These are phyloP conservation scores for Blastomyces percursus DNA, from an alignment of 2,329 filamentous ascomycete genomes.

Conservation along the genomic window DNA sequence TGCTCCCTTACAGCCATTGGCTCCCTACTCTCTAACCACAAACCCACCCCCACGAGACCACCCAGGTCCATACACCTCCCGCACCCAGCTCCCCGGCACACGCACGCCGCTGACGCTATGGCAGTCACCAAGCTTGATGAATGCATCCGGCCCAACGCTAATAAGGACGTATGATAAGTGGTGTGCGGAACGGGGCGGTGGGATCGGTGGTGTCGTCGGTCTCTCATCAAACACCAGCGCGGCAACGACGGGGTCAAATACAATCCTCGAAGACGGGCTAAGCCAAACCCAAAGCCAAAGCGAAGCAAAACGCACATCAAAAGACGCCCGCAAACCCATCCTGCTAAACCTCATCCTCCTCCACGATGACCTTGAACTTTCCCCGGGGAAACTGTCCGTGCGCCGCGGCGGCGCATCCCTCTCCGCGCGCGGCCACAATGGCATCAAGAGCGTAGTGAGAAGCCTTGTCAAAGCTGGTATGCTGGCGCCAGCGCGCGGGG, in stretches of 20 bases:
- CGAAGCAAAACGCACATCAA: not conserved
- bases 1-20: conserved; percentile 15
- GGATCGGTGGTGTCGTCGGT: not conserved
- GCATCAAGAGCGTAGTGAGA: conserved; percentile 55
- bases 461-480: conserved; percentile 38
- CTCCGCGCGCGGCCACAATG: conserved; percentile 63
- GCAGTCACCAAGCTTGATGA: conserved; percentile 73
- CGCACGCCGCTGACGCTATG: conserved; percentile 53
- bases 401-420: conserved; percentile 46
- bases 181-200: conserved; percentile 11
- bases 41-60: conserved; percentile 37
- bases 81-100: conserved; percentile 33
- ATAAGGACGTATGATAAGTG: conserved; percentile 49
- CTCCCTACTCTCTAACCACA: conserved; percentile 38
- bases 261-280: not conserved
- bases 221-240: not conserved
- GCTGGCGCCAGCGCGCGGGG: conserved; percentile 14
- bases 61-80: conserved; percentile 42
- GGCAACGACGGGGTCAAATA: conserved; percentile 2
- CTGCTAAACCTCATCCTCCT: conserved; percentile 56
- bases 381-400: conserved; percentile 56
- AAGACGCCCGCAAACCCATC: conserved; percentile 16
- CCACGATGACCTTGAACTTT: conserved; percentile 77
- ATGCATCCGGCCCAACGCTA: conserved; percentile 64
- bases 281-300: not conserved